Evolutionary conservation across 208 protist genomes (phyloP), one percentile per base, ranked within the genome.

Genomic region (Tritrichomonas foetus): DNA sequence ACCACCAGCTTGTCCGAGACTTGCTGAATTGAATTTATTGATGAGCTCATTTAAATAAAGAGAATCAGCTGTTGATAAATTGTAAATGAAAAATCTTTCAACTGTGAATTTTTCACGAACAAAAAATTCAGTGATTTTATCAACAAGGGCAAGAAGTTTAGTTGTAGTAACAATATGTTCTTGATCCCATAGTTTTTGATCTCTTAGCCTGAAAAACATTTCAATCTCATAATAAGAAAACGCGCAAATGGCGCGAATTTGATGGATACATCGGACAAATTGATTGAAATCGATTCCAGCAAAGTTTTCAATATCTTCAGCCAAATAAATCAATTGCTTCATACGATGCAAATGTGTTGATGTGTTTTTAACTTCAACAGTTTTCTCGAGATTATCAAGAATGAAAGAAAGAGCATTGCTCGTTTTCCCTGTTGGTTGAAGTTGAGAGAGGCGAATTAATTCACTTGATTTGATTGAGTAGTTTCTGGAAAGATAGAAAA

Each of bases 141-240:
- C 78, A 89, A 89, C 33, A 39, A 53, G 39, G 0, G 27, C n/a
- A 27, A 57, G 9, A 57, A 89, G 39, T n/a, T 50, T 53, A 27
- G 47, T 33, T 39, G 57, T n/a, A 27, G 47, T 57, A 8, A n/a
- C 57, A 5, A 89, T 30, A 49, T 89, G 78, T 16, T 57, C 30
- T 39, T 25, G 47, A 9, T 47, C 47, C 41, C 47, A 53, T 20
- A 3, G 11, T 44, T 57, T n/a, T 89, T 89, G 44, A 27, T 89
- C 78, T 20, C 27, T 53, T 14, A 39, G 33, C 8, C 47, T 25
- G 78, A 89, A 89, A n/a, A 89, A 89, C 0, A 57, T 3, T 27
- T 89, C 78, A 16, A 89, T 89, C 22, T 89, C 78, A 36, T 89
- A 89, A 89, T 61, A 89, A 20, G 78, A 53, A 61, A 89, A 89